Evolutionary conservation across 2,329 filamentous ascomycete genomes (phyloP), one percentile per base, ranked within the genome.

Genomic region (Emergomyces orientalis): DNA sequence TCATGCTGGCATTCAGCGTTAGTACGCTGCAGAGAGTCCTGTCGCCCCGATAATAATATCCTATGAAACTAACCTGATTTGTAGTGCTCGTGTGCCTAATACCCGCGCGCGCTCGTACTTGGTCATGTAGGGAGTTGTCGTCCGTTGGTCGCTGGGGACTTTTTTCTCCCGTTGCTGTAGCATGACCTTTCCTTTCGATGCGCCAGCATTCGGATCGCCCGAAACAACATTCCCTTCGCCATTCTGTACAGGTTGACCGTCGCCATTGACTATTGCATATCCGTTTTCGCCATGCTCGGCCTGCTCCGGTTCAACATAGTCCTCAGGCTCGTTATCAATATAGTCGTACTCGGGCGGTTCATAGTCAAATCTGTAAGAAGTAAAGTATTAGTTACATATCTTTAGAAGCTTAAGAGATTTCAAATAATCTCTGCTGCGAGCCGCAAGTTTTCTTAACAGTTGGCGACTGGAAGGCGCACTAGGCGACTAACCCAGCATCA

Each of bases 51-150:
- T 14, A 49, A 11, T 32, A 45, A 32, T 45, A 22, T 14, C 17
- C 7, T 14, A 22, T 5, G 34, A 27, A 39, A 71, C 85, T 62
- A 77, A 95, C 91, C 91, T 97, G 73, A 99, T 97, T 78, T 99
- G 94, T 73, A 97, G 78, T 49, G 94, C 94, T 68, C 94, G 84
- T 49, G 94, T 97, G 57, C 94, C 94, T 67, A 99, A 79, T 64
- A 99, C 93, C 73, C 94, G 87, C 66, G 94, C 94, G 70, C 88
- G 86, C 82, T 99, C 94, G 78, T 99, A 99, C 80, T 99, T 99
- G 69, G 94, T 99, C 93, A 99, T 96, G 79, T 97, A 99, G 2
- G 93, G 94, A 34, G 94, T 99, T 9, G 94, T 99, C 30, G 86
- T 89, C 70, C 94, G 86, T 78, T 96, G 85, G 68, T 92, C 89